A percentile compares a stretch with the other conserved stretches of the same genome.
phyloP scores from a whole-genome alignment of 2,329 filamentous ascomycete genomes.

The Neofusicoccum laricinum region DNA sequence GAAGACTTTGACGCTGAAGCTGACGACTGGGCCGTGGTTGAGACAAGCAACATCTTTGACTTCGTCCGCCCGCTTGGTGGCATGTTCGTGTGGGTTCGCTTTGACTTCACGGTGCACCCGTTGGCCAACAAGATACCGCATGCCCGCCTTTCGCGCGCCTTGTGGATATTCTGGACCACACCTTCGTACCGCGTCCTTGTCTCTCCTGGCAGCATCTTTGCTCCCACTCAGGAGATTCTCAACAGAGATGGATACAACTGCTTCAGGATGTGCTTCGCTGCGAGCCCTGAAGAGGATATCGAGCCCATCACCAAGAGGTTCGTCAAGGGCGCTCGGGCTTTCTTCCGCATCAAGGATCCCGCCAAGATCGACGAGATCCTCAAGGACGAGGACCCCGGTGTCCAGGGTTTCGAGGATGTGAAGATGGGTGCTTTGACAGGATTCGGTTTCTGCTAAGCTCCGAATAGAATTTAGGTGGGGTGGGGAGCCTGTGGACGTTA shows the following conservation, averaged over 20 bases:
- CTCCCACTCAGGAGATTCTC: conserved; percentile 60
- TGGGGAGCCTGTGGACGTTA: too few species aligned
- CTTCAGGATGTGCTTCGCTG: conserved; percentile 80
- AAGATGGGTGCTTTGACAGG: conserved; percentile 1
- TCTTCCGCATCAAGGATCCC: conserved; percentile 72
- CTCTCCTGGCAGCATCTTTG: conserved; percentile 71
- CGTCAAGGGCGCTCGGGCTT: conserved; percentile 65
- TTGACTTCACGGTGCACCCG: conserved; percentile 72
- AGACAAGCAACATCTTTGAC: conserved; percentile 69
- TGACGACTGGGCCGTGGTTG: conserved; percentile 71
- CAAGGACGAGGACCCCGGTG: conserved; percentile 33
- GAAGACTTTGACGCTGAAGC: conserved; percentile 31
- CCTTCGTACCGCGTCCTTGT: conserved; percentile 69
- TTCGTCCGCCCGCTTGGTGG: conserved; percentile 81
- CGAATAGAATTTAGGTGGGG: too few species aligned
- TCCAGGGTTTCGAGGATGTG: neutral
- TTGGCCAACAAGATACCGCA: conserved; percentile 57
- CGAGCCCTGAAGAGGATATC: conserved; percentile 70
- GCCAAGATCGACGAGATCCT: conserved; percentile 63
- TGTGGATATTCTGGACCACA: conserved; percentile 69
- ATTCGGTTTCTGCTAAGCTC: conserved; percentile 7
- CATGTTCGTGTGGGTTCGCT: conserved; percentile 85
- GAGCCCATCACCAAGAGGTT: conserved; percentile 61
- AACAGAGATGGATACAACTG: conserved; percentile 65
- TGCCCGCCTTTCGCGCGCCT: conserved; percentile 58